phyloP scores from a whole-genome alignment of 768 basidiomycete genomes.

The Kwoniella bestiolae region DNA sequence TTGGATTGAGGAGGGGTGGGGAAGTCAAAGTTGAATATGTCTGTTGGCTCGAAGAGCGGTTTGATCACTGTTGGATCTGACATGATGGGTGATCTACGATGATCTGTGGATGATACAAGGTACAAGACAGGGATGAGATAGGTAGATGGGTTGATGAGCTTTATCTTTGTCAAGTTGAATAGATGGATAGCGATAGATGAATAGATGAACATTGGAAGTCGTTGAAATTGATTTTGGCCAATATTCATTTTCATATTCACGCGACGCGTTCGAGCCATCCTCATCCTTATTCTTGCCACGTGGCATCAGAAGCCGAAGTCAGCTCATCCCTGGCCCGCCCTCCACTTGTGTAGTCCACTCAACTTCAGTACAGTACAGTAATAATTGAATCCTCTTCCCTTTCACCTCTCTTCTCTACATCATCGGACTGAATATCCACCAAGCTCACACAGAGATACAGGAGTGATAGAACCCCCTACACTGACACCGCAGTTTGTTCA shows the following conservation, averaged over 20 bases:
- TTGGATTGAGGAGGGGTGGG: constrained; percentile 1
- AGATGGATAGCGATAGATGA: no score
- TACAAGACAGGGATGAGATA: no score
- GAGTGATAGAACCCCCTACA: no score
- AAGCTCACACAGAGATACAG: no score
- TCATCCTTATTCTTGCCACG: background rate
- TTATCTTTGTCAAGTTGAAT: no score
- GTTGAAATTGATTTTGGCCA: background rate
- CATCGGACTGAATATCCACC: no score
- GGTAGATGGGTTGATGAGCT: no score
- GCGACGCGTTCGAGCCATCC: constrained; percentile 15
- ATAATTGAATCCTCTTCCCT: background rate
- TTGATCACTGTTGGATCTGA: constrained; percentile 1
- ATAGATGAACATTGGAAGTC: no score
- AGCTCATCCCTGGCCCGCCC: background rate
- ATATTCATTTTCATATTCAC: background rate
- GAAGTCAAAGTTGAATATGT: constrained; percentile 30
- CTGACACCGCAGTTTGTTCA: no score
- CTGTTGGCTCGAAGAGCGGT: constrained; percentile 35
- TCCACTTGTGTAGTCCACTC: constrained; percentile 13
- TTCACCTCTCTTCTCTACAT: background rate
- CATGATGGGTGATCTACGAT: no score
- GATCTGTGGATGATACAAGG: no score
- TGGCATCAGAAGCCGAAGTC: background rate
- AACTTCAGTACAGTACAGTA: background rate